Evolutionary conservation across 768 basidiomycete species (phyloP).

Genomic region (Termitomyces bulborhizus): DNA sequence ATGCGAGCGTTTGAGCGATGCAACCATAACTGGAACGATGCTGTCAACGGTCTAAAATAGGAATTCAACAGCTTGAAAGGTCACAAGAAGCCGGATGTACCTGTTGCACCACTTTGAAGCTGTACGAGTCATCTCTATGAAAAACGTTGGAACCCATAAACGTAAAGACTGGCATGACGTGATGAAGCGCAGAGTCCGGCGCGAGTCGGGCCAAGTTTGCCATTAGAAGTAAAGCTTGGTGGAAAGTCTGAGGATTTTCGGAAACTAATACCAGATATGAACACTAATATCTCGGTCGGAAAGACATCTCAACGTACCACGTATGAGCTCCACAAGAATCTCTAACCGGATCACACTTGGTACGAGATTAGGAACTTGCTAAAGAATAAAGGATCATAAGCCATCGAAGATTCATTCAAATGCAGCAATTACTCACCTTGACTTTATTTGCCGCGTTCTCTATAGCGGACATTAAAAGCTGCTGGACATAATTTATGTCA

Average conservation of each 20-base stretch:
- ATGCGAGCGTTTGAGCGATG: constrained; percentile 62
- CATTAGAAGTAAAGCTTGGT: constrained; percentile 86
- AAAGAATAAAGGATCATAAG: not conserved
- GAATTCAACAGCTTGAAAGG: not conserved
- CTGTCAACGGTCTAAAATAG: constrained; percentile 74
- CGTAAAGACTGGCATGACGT: constrained; percentile 97
- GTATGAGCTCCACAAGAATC: constrained; percentile 80
- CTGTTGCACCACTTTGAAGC: constrained; percentile 92
- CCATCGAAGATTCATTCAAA: not conserved
- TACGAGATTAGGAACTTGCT: constrained; percentile 50
- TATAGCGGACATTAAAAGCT: constrained; percentile 78
- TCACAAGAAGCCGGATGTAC: constrained; percentile 29
- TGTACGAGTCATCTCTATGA: constrained; percentile 93
- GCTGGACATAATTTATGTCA: constrained; percentile 76
- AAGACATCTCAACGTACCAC: constrained; percentile 42
- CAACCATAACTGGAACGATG: constrained; percentile 90
- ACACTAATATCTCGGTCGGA: not conserved
- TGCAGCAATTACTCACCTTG: constrained; percentile 30
- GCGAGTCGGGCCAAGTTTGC: constrained; percentile 77
- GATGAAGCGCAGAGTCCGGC: constrained; percentile 88
- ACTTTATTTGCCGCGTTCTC: constrained; percentile 57
- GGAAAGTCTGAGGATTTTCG: constrained; percentile 90
- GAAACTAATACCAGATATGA: constrained; percentile 46
- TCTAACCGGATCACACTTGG: constrained; percentile 69
- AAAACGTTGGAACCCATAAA: constrained; percentile 99